A percentile compares a stretch with the other conserved stretches of the same genome.
Evolutionary conservation across 352 stramenopile genomes (phyloP).

Genomic region (Phytophthora pinifolia): DNA sequence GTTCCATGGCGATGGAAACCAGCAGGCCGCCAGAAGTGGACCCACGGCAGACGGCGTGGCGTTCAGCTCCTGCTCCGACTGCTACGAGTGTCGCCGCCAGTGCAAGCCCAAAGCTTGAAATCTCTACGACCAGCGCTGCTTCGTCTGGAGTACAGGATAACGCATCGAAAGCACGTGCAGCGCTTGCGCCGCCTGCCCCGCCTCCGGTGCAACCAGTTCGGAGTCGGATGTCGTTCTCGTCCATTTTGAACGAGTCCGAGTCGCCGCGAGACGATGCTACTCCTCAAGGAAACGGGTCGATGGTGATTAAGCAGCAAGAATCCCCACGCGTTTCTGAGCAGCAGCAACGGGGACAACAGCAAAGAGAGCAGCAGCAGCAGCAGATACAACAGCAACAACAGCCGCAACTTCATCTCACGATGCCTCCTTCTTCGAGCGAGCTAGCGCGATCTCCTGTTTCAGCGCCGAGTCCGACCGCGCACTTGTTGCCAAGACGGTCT

Average conservation of each 20-base stretch:
- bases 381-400: slow-evolving; percentile 18
- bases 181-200: slow-evolving; percentile 19
- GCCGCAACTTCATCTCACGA: slow-evolving; percentile 25
- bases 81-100: not conserved
- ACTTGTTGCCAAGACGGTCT: slow-evolving; percentile 51
- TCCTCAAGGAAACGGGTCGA: slow-evolving; percentile 34
- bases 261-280: slow-evolving; percentile 57
- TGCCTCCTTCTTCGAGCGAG: slow-evolving; percentile 26
- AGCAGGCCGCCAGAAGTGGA: slow-evolving; percentile 20
- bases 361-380: slow-evolving; percentile 22
- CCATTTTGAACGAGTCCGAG: slow-evolving; percentile 86
- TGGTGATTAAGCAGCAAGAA: slow-evolving; percentile 44
- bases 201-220: slow-evolving; percentile 30
- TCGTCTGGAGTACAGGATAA: slow-evolving; percentile 2
- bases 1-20: slow-evolving; percentile 29
- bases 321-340: slow-evolving; percentile 30
- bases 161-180: slow-evolving; percentile 15
- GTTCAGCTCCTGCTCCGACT: slow-evolving; percentile 6
- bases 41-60: slow-evolving; percentile 22
- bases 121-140: slow-evolving; percentile 4
- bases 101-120: slow-evolving; percentile 9
- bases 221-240: slow-evolving; percentile 90
- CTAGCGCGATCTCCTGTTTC: slow-evolving; percentile 28
- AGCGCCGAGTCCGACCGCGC: slow-evolving; percentile 52
- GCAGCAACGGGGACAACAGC: slow-evolving; percentile 18